Base-by-base conservation (phyloP, 768 basidiomycete genomes). In the Tricholoma furcatifolium region DNA sequence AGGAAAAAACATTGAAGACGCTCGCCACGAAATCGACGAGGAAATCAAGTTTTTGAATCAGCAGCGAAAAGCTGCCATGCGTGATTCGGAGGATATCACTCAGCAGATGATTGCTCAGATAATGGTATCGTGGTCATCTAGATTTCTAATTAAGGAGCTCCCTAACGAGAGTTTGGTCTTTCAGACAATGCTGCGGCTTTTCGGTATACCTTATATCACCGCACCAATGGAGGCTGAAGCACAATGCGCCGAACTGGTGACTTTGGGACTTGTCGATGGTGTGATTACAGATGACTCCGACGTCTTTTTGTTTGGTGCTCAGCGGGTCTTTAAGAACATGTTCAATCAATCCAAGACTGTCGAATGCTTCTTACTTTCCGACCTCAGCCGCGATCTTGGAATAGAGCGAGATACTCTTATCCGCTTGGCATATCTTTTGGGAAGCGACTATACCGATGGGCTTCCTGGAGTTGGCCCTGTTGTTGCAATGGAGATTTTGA, bases 171-270 rank as follows among this genome's bases (percentile, higher is more conserved):
- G 34, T 35, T 15, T 21, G 14, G 11, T 41, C n/a, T 21, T n/a
- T 17, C 58, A 98, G 94, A 82, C 86, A 44, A 85, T 99, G 82
- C 72, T 99, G 14, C 85, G 91, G 35, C 78, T 97, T 17, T 98
- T 98, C 61, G 97, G 97, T 11, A 97, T 98, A 50, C 97, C 97
- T 2, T 99, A 96, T 63, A 91, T 98, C 62, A 97, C 95, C 3
- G 97, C 97, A 2, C 97, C 97, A 2, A 96, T 96, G 93, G 97
- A 99, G 76, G 97, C 97, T 39, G 97, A 99, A 69, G 97, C 97
- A 0, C 97, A 99, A 67, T 99, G 97, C 64, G 96, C 97, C 0
- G 87, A 92, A 60, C 85, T 99, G 8, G 86, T 93, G 7, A 74
- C 82, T 4, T 77, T 98, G 12, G 83, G 85, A 14, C 78, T 98